A percentile compares a stretch with the other conserved stretches of the same genome.
Evolutionary conservation across 1,139 yeast species (phyloP).

Genomic region (Yamadazyma spencermartinsiae): DNA sequence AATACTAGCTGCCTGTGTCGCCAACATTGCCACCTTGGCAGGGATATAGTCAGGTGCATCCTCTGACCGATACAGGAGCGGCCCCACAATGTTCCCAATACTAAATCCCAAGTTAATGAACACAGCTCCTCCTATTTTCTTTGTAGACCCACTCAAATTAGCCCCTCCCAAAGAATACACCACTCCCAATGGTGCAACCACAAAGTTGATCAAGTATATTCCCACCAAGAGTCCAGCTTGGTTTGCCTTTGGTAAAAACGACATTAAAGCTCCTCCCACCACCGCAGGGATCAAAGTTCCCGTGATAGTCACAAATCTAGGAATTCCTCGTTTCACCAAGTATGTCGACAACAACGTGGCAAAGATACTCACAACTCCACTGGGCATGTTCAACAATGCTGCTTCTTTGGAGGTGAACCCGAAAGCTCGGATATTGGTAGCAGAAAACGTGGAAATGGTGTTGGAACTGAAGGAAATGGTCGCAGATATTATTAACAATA

Average conservation of each 20-base stretch:
- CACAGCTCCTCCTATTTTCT: conserved; percentile 24
- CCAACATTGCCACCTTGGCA: conserved; percentile 36
- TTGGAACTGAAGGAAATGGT: conserved; percentile 33
- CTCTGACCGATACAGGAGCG: conserved; percentile 32
- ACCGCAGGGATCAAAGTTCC: conserved; percentile 16
- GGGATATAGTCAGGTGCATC: conserved; percentile 30
- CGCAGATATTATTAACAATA: conserved; percentile 33
- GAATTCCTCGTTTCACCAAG: conserved; percentile 17
- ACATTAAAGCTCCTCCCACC: conserved; percentile 31
- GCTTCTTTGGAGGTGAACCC: conserved; percentile 26
- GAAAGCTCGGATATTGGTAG: conserved; percentile 34
- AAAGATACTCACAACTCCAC: conserved; percentile 16
- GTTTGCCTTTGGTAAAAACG: conserved; percentile 28
- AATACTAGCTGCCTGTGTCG: conserved; percentile 30
- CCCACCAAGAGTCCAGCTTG: conserved; percentile 30
- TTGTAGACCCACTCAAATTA: conserved; percentile 28
- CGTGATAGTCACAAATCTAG: conserved; percentile 18
- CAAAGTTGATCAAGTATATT: conserved; percentile 19
- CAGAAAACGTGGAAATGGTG: conserved; percentile 45
- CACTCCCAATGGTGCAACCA: conserved; percentile 21
- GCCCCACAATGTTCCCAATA: conserved; percentile 30
- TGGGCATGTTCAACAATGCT: conserved; percentile 17
- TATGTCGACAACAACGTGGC: conserved; percentile 14
- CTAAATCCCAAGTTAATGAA: conserved; percentile 22
- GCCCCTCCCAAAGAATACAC: conserved; percentile 25